A percentile compares a stretch with the other conserved stretches of the same genome.
These are phyloP conservation scores for Suillus weaverae DNA, from an alignment of 768 basidiomycete genomes.

Conservation along the genomic window DNA sequence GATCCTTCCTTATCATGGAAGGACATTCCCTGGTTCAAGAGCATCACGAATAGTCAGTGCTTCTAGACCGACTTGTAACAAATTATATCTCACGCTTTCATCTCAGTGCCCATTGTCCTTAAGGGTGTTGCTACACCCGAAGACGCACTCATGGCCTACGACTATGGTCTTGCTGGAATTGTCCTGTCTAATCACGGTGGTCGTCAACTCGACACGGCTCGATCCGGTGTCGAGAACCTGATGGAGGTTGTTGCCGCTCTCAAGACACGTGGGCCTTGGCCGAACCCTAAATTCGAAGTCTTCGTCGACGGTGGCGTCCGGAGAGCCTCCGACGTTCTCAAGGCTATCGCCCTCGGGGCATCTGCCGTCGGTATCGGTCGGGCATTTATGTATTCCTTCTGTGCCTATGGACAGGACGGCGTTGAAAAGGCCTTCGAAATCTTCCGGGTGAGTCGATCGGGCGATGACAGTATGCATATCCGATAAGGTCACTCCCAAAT, in stretches of 20 bases:
- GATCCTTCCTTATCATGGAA: constrained; percentile 87
- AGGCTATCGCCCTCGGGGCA: constrained; percentile 87
- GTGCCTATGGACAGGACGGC: constrained; percentile 85
- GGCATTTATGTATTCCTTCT: constrained; percentile 87
- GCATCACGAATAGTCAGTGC: constrained; percentile 62
- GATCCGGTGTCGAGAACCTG: constrained; percentile 88
- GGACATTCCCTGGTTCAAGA: constrained; percentile 67
- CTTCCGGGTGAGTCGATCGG: constrained; percentile 50
- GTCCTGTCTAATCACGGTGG: constrained; percentile 90
- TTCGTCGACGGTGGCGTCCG: constrained; percentile 95
- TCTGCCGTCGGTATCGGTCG: constrained; percentile 87
- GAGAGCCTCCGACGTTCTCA: constrained; percentile 85
- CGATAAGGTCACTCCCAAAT: constrained; percentile 2
- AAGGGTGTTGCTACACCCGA: constrained; percentile 66
- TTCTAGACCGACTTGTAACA: background rate
- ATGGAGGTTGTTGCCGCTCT: constrained; percentile 81
- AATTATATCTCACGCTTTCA: constrained; percentile 1
- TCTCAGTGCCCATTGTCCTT: constrained; percentile 77
- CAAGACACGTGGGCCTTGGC: constrained; percentile 69
- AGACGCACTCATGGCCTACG: constrained; percentile 86
- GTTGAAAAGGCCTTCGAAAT: constrained; percentile 83
- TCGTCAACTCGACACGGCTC: constrained; percentile 75
- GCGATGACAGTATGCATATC: background rate
- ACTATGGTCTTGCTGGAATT: constrained; percentile 68
- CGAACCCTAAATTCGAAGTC: constrained; percentile 79